A percentile compares a stretch with the other conserved stretches of the same genome.
These are phyloP conservation scores for Lepidium africanum DNA, from an alignment of 345 rosid species.

Conservation along the genomic window DNA sequence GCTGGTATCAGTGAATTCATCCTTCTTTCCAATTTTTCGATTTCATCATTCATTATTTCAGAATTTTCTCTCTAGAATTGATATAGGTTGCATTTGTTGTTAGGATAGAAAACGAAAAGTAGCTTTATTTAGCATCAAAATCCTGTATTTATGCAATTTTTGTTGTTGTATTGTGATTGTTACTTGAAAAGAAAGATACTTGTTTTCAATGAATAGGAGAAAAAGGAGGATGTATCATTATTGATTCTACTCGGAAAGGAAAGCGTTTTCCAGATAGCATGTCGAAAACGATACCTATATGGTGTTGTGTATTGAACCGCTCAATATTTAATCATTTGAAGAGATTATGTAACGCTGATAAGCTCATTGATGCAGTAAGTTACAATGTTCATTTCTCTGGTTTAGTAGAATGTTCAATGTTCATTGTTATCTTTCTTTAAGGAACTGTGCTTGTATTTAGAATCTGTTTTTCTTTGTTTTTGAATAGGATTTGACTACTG, in stretches of 20 bases:
- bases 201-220: slow-evolving; percentile 49
- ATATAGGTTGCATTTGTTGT: too few relatives aligned
- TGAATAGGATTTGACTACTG: slow-evolving; percentile 25
- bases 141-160: background rate
- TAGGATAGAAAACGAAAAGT: background rate
- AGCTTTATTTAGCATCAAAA: background rate
- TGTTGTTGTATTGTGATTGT: background rate
- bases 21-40: too few relatives aligned
- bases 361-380: slow-evolving; percentile 37
- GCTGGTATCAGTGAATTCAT: slow-evolving; percentile 38
- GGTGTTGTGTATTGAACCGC: slow-evolving; percentile 81
- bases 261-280: slow-evolving; percentile 94
- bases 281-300: slow-evolving; percentile 94
- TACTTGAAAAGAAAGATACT: background rate
- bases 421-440: background rate
- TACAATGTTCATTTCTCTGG: background rate
- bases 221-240: slow-evolving; percentile 80
- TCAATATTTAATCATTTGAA: slow-evolving; percentile 38
- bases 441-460: background rate
- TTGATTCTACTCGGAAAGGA: slow-evolving; percentile 86
- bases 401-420: too few relatives aligned
- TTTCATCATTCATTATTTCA: background rate
- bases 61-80: background rate
- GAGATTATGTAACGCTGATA: slow-evolving; percentile 22
- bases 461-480: background rate